Evolutionary conservation across 176 grass and related monocot species (phyloP).

Genomic region (Tillandsia fasciculata): DNA sequence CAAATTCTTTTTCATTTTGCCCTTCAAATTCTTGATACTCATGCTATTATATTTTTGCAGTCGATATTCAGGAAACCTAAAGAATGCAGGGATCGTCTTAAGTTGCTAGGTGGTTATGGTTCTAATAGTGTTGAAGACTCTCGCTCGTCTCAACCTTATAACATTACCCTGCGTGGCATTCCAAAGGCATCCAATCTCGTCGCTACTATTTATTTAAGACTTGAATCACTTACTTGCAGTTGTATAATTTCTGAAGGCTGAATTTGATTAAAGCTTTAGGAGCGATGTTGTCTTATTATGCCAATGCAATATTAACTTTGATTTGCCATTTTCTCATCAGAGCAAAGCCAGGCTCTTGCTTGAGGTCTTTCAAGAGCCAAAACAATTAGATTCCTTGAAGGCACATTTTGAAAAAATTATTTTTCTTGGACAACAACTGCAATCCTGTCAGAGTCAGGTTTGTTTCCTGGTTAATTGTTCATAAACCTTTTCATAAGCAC

Average conservation of each 20-base stretch:
- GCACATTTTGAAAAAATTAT: slow-evolving; percentile 89
- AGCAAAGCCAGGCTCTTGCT: slow-evolving; percentile 92
- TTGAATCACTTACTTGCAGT: not conserved
- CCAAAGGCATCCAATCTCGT: slow-evolving; percentile 14
- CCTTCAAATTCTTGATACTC: not conserved
- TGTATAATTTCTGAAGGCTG: not conserved
- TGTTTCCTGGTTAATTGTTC: slow-evolving; percentile 4
- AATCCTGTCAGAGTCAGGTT: slow-evolving; percentile 53
- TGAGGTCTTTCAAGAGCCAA: slow-evolving; percentile 76
- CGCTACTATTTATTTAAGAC: not conserved
- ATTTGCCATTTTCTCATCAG: slow-evolving; percentile 35
- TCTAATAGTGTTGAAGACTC: slow-evolving; percentile 94
- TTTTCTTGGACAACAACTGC: slow-evolving; percentile 54
- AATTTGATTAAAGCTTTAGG: slow-evolving; percentile 1
- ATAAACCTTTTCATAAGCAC: not conserved
- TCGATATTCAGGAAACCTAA: slow-evolving; percentile 80
- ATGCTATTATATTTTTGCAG: slow-evolving; percentile 26
- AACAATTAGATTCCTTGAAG: slow-evolving; percentile 77
- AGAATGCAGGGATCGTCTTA: slow-evolving; percentile 78
- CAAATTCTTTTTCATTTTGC: not conserved
- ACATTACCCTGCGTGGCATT: slow-evolving; percentile 33
- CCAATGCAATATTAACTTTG: not conserved
- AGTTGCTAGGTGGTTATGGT: slow-evolving; percentile 61
- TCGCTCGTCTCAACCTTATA: slow-evolving; percentile 79
- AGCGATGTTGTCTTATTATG: not conserved